Base-by-base conservation (phyloP, 2,329 filamentous ascomycete species). In the Exophiala aquamarina region DNA sequence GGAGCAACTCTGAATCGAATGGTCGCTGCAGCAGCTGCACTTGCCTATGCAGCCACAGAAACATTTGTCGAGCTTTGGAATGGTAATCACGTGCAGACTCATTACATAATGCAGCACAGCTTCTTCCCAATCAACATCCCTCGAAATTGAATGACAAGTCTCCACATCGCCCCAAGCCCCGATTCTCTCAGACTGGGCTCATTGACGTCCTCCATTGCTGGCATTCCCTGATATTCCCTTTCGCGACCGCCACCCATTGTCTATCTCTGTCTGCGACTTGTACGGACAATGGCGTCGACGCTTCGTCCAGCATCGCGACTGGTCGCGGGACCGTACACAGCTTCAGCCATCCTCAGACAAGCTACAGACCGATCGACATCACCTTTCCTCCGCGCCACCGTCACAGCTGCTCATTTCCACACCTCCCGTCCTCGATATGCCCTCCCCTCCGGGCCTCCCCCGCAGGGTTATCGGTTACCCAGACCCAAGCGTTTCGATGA, bases 401-500 rank as follows among this genome's bases (percentile, higher is more conserved):
- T 11, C 23, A 26, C 23, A 26, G 23, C n/a, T n/a, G 74, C 75
- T 70, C 72, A 75, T 69, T 84, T 85, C 74, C 83, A 79, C 53
- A 81, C 79, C 59, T 78, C 75, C 59, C 82, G 86, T 58, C 83
- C 65, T 57, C 74, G 75, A 62, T 69, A 73, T 65, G 79, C 79
- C 62, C 75, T 87, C 38, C 89, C 89, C 55, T 77, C 79, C 56
- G 89, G 91, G 39, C 83, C 88, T 59, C 89, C 89, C 58, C 87
- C 89, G 48, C 74, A 83, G 59, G 83, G 84, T 57, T 96, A 95
- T 79, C 84, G 93, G 60, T 77, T 91, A 61, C 80, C 83, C 63
- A 79, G 76, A 55, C 84, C 80, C 41, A 79, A 83, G 67, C 74
- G 82, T 73, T 97, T 90, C 89, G 83, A 94, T 59, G 81, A 94